Conservation (phyloP, 345 rosid species). For the Citrus glauca region DNA sequence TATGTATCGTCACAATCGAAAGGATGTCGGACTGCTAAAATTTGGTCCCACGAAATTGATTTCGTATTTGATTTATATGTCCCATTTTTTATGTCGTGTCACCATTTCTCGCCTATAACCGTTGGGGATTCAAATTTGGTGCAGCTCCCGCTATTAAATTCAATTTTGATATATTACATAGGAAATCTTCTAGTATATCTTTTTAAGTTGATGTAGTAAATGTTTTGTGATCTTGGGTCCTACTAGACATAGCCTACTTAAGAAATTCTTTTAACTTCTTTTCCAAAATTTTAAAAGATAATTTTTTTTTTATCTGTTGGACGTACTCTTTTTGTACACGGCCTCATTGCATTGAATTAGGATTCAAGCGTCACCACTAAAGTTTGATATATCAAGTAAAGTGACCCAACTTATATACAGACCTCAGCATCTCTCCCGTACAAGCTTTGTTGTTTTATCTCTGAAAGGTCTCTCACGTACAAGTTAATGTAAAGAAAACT, state of each 20-base stretch:
- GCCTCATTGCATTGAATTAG: too few relatives aligned
- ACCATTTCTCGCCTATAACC: constrained; percentile 21
- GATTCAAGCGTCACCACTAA: too few relatives aligned
- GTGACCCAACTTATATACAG: too few relatives aligned
- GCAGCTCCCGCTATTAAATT: constrained; percentile 18
- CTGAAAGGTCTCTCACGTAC: too few relatives aligned
- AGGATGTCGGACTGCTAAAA: constrained; percentile 1
- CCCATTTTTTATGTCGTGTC: constrained; percentile 35
- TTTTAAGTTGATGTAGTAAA: constrained; percentile 9
- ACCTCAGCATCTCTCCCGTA: too few relatives aligned
- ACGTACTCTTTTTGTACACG: too few relatives aligned
- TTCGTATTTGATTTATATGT: constrained; percentile 37
- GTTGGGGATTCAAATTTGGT: constrained; percentile 7
- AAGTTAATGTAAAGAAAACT: not conserved
- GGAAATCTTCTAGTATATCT: constrained; percentile 4
- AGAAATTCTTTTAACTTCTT: not conserved
- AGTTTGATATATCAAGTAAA: too few relatives aligned
- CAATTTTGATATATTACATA: not conserved
- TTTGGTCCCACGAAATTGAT: constrained; percentile 39
- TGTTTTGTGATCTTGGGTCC: constrained; percentile 11
- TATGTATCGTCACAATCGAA: constrained; percentile 9
- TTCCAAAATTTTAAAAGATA: not conserved
- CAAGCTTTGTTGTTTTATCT: too few relatives aligned
- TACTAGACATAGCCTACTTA: not conserved
- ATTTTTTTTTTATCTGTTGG: too few relatives aligned